These are phyloP conservation scores for Rosa multiflora DNA, from an alignment of 306 rosid species.

Conservation along the genomic window DNA sequence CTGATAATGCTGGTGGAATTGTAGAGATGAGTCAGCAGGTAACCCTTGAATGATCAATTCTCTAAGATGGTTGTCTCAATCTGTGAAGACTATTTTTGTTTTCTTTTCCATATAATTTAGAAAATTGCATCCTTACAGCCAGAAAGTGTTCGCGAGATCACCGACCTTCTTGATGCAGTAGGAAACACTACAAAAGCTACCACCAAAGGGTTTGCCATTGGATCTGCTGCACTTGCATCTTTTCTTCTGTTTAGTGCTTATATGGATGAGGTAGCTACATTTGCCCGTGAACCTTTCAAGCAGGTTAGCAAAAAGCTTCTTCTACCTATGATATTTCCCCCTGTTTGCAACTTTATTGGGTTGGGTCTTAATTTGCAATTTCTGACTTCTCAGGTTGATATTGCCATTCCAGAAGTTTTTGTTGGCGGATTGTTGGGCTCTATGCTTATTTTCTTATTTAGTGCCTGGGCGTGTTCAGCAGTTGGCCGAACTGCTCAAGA, in stretches of 20 bases:
- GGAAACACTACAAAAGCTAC: conserved; percentile 99
- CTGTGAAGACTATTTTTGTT: not conserved
- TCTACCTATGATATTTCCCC: not conserved
- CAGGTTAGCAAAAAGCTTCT: conserved; percentile 51
- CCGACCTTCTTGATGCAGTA: conserved; percentile 95
- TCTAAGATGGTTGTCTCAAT: conserved; percentile 8
- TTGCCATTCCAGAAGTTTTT: conserved; percentile 96
- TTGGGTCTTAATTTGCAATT: conserved; percentile 24
- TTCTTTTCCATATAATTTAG: conserved; percentile 16
- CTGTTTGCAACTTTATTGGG: conserved; percentile 6
- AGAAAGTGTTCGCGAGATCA: conserved; percentile 97
- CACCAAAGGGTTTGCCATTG: conserved; percentile 98
- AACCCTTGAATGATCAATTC: conserved; percentile 25
- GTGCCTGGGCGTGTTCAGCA: conserved; percentile 98
- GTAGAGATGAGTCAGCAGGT: conserved; percentile 99
- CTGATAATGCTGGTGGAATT: conserved; percentile 99
- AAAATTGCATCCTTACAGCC: conserved; percentile 53
- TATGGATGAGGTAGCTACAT: conserved; percentile 92
- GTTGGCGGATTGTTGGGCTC: conserved; percentile 94
- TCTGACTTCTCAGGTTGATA: conserved; percentile 75
- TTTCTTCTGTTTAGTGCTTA: conserved; percentile 98
- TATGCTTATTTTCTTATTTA: conserved; percentile 92
- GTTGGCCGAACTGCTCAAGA: conserved; percentile 99
- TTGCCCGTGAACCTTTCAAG: conserved; percentile 75
- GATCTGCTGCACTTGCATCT: conserved; percentile 98